A percentile compares a stretch with the other conserved stretches of the same genome.
phyloP scores from a whole-genome alignment of 441 rosid species.

The Heliophila coronopifolia region DNA sequence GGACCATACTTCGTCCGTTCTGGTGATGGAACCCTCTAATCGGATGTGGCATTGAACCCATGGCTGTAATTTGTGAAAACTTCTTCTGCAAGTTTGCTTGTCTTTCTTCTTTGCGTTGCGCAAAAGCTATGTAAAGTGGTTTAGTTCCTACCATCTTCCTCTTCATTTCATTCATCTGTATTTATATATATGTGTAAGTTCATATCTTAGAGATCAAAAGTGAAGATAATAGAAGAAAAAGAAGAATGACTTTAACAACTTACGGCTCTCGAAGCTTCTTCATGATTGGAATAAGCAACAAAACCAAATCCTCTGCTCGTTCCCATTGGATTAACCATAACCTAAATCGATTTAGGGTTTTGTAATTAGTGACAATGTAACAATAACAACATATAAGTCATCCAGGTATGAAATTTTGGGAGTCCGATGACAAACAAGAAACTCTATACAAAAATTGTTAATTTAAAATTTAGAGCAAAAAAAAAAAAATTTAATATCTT shows the following conservation, averaged over 20 bases:
- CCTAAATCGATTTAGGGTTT: constrained; percentile 29
- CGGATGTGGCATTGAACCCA: background rate
- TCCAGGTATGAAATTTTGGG: too few relatives aligned
- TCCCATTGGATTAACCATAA: constrained; percentile 61
- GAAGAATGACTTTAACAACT: constrained; percentile 15
- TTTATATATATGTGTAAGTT: background rate
- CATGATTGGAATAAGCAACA: constrained; percentile 59
- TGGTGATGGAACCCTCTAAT: too few relatives aligned
- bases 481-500: too few relatives aligned
- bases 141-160: constrained; percentile 59
- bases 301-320: constrained; percentile 64
- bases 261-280: constrained; percentile 66
- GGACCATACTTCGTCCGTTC: too few relatives aligned
- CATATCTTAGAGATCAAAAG: background rate
- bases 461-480: too few relatives aligned
- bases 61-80: background rate
- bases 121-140: constrained; percentile 63
- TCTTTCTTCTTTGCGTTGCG: constrained; percentile 70
- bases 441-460: too few relatives aligned
- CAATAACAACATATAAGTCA: background rate
- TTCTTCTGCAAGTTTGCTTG: constrained; percentile 58
- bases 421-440: too few relatives aligned
- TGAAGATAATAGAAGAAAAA: background rate
- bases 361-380: background rate
- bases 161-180: constrained; percentile 55